Evolutionary conservation across 1,284 basidiomycete species (phyloP).

Genomic region (Porodaedalea pini): DNA sequence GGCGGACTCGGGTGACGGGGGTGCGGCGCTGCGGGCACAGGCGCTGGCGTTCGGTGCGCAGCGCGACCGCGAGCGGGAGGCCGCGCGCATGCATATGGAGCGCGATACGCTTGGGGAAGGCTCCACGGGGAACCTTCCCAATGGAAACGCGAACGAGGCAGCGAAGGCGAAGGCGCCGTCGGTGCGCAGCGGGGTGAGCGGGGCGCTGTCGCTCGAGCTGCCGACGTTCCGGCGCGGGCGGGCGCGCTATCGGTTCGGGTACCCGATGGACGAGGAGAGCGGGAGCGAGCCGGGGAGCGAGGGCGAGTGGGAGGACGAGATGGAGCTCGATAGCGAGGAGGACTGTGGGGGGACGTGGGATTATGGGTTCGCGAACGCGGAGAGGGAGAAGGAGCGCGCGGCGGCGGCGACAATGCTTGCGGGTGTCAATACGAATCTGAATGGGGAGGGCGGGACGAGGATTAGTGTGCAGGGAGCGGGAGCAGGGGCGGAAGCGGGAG

Average conservation of each 20-base stretch:
- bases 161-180: not conserved
- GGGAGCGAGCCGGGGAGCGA: not conserved
- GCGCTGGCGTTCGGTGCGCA: constrained; percentile 8
- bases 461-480: not conserved
- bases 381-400: constrained; percentile 14
- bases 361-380: constrained; percentile 19
- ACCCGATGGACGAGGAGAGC: constrained; percentile 9
- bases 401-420: constrained; percentile 9
- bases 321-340: constrained; percentile 11
- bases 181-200: constrained; percentile 3
- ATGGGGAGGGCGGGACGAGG: not conserved
- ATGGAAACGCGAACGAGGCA: not conserved
- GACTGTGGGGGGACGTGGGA: constrained; percentile 17
- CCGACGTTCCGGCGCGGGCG: constrained; percentile 15
- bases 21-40: constrained; percentile 5
- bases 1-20: not conserved
- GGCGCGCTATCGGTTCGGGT: not conserved
- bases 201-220: constrained; percentile 14
- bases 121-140: not conserved
- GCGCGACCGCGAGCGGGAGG: constrained; percentile 5
- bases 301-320: not conserved
- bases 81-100: constrained; percentile 8
- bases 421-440: not conserved
- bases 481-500: not conserved
- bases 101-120: constrained; percentile 12